Conservation (phyloP, 495 filamentous ascomycete genomes). For the Annulohypoxylon maeteangense region DNA sequence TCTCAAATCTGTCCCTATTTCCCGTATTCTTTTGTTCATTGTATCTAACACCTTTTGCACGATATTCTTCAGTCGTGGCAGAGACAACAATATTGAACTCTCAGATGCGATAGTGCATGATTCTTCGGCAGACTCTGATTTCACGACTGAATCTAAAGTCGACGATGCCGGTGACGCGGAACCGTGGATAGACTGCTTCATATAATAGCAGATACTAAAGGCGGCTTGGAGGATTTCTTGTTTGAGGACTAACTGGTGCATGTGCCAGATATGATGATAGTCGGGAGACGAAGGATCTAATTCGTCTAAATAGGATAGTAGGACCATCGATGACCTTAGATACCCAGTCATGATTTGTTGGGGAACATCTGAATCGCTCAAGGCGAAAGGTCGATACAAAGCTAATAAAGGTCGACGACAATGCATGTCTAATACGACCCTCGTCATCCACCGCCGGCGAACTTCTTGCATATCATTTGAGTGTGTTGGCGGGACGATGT, state of each 20-base stretch:
- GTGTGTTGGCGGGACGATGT: constrained; percentile 43
- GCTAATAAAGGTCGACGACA: constrained; percentile 51
- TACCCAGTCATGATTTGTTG: constrained; percentile 51
- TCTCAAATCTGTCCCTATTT: constrained; percentile 48
- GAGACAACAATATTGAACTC: constrained; percentile 43
- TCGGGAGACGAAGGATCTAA: constrained; percentile 45
- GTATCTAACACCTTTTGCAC: constrained; percentile 48
- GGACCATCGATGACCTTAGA: constrained; percentile 52
- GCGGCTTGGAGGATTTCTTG: constrained; percentile 52
- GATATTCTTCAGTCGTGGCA: constrained; percentile 42
- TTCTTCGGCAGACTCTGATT: constrained; percentile 36
- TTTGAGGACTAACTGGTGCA: constrained; percentile 50
- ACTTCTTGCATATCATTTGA: constrained; percentile 40
- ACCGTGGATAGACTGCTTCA: constrained; percentile 42
- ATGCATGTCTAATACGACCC: constrained; percentile 51
- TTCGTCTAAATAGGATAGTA: constrained; percentile 53
- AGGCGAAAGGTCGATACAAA: constrained; percentile 55
- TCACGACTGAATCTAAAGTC: constrained; percentile 17
- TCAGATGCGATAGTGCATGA: constrained; percentile 37
- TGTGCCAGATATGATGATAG: constrained; percentile 47
- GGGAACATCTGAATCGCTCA: constrained; percentile 46
- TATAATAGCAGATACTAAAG: constrained; percentile 53
- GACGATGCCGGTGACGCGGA: constrained; percentile 14
- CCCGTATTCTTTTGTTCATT: constrained; percentile 42
- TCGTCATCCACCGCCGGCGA: constrained; percentile 47